Evolutionary conservation across 2,329 filamentous ascomycete genomes (phyloP), one percentile per base, ranked within the genome.

Genomic region (Chaetothyriales sp.): DNA sequence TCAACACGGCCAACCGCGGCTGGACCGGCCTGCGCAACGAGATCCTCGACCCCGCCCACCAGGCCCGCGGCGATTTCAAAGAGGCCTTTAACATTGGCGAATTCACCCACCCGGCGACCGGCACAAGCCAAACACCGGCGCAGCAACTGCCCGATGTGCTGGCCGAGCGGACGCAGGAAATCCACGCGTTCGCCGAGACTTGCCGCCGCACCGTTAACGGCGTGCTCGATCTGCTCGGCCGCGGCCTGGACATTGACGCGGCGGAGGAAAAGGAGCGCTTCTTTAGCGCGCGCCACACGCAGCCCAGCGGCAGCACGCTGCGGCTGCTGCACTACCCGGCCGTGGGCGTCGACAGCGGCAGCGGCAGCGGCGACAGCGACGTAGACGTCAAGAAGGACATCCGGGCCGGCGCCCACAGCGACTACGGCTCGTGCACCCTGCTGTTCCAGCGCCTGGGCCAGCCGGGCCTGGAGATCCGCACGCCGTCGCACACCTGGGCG

Each of bases 81-180:
- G 87, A 95, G 86, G 88, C 85, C 40, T 90, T 97, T 75, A 98
- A 97, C 71, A 85, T 97, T 63, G 87, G 84, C 58, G 80, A 87
- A 60, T 94, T 92, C 64, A 64, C 73, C 52, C 6, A 4, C 22
- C 22, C 22, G 22, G 22, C 25, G 8, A 60, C 80, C 56, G 76
- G 80, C 59, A 81, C 33, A 40, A 15, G 10, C 1, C 10, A 9
- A 40, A 15, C 33, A 2, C 10, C 33, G 15, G 5, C 33, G 56
- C 90, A 97, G 66, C 83, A 85, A 7, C 73, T 97, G 1, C 89
- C 90, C 0, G 63, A 72, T 1, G 73, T 78, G 6, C 73, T 97
- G 1, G 64, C 70, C 15, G 59, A 73, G 1, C 73, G 85, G 55
- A 77, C 85, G 62, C 61, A 71, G 5, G 46, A 47, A 18, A 33